Evolutionary conservation across 2,329 filamentous ascomycete genomes (phyloP).

Genomic region (Calonectria montana): DNA sequence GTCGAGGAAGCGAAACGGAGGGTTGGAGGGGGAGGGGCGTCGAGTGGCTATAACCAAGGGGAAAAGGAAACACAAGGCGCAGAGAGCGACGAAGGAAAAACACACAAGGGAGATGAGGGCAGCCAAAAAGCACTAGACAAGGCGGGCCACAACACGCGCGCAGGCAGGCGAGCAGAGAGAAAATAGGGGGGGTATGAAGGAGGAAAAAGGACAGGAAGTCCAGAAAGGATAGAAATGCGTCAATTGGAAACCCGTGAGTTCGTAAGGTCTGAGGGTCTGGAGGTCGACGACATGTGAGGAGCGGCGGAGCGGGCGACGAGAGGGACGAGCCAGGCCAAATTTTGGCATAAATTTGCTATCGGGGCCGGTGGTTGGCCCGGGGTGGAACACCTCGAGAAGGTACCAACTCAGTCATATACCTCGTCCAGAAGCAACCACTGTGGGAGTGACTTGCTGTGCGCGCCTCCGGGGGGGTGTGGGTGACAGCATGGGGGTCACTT

Average conservation of each 20-base stretch:
- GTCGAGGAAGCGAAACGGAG: constrained; percentile 22
- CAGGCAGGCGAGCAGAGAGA: neutral
- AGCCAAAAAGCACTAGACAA: constrained; percentile 11
- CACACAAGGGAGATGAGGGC: constrained; percentile 18
- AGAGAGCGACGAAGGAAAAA: constrained; percentile 22
- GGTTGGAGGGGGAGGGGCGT: constrained; percentile 8
- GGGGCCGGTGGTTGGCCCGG: constrained; percentile 44
- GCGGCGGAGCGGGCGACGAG: constrained; percentile 23
- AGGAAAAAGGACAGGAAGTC: constrained; percentile 17
- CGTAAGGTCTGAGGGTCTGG: constrained; percentile 10
- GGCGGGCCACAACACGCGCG: constrained; percentile 14
- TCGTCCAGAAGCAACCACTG: constrained; percentile 4
- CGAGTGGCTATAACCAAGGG: constrained; percentile 30
- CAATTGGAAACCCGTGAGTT: constrained; percentile 41
- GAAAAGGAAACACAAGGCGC: constrained; percentile 23
- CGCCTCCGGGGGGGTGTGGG: constrained; percentile 17
- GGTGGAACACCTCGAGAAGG: constrained; percentile 25
- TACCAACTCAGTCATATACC: constrained; percentile 10
- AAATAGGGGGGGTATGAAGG: constrained; percentile 23
- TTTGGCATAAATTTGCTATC: constrained; percentile 45
- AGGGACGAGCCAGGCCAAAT: constrained; percentile 39
- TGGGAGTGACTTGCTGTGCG: constrained; percentile 14
- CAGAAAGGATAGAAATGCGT: constrained; percentile 39
- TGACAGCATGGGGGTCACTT: constrained; percentile 10
- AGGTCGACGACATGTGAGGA: constrained; percentile 21